Base-by-base conservation (phyloP, 345 rosid species). In the Eucalyptus cladocalyx region DNA sequence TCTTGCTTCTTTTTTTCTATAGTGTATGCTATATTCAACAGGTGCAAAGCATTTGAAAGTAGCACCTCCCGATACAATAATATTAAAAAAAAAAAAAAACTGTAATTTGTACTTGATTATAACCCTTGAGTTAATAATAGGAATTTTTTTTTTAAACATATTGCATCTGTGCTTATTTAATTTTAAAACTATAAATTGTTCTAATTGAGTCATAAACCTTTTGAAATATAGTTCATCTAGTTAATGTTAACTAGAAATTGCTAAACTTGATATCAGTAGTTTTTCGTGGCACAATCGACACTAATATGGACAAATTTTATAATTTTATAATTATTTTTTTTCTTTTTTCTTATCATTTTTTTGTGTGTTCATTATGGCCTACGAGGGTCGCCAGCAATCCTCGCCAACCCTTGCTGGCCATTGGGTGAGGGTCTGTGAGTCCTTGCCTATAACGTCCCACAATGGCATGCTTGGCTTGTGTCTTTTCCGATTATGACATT, bases 261-360 rank as follows among this genome's bases (percentile, higher is more conserved):
- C 1, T 15, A 3, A 65, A 32, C 1, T 67, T 3, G 17, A 17
- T 8, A 17, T 5, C 0, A 0, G 4, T 19, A 2, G 6, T 32
- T 18, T 3, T 32, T 32, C 0, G 24, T 32, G 42, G 2, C 42
- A 34, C 80, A 9, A 9, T 6, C 2, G 8, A 67, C 1, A 0
- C 4, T 69, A 16, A 17, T 1, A 18, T 67, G 3, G 23, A 32
- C 40, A 14, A 30, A 8, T 32, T 65, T 67, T 67, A 16, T 16
- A 4, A 16, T n/a, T 32, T 32, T 67, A 0, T 16, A 67, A 32
- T n/a, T 30, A 0, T n/a, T 16, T 8, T 65, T 15, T n/a, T 4
- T n/a, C 9, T 15, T 65, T 7, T n/a, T n/a, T 65, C 10, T n/a
- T 65, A 7, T 15, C 5, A 0, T n/a, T 30, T 62, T 30, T 30